These are phyloP conservation scores for Pelargonium cotyledonis DNA, from an alignment of 441 rosid species.

Conservation along the genomic window DNA sequence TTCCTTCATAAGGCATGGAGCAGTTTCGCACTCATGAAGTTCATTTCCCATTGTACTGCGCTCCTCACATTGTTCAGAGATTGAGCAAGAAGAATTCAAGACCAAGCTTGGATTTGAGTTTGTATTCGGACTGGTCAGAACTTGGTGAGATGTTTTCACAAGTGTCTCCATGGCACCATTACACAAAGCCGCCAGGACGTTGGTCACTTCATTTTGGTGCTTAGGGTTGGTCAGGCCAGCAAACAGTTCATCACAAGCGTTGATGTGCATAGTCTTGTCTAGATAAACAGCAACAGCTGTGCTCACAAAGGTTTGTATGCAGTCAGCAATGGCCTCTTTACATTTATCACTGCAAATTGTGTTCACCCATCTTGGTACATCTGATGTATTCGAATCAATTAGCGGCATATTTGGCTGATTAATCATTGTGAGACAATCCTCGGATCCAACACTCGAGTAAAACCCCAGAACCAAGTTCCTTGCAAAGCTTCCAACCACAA, in stretches of 20 bases:
- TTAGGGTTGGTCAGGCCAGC: conserved; percentile 68
- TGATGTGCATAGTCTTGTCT: conserved; percentile 59
- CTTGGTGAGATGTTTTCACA: conserved; percentile 56
- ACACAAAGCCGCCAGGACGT: conserved; percentile 45
- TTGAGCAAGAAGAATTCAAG: conserved; percentile 8
- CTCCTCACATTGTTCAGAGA: conserved; percentile 12
- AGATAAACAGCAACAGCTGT: conserved; percentile 73
- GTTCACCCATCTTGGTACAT: conserved; percentile 33
- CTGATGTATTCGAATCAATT: conserved; percentile 13
- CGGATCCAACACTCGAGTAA: conserved; percentile 14
- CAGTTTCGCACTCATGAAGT: not conserved
- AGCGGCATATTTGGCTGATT: not conserved
- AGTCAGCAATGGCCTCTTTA: conserved; percentile 54
- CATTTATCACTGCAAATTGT: conserved; percentile 39
- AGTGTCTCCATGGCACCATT: conserved; percentile 57
- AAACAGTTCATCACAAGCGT: conserved; percentile 59
- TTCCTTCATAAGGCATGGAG: conserved; percentile 1
- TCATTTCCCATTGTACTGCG: not conserved
- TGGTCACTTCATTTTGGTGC: conserved; percentile 42
- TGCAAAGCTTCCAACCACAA: conserved; percentile 74
- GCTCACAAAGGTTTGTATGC: conserved; percentile 64
- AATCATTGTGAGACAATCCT: not conserved
- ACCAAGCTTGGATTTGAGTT: conserved; percentile 7
- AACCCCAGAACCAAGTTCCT: conserved; percentile 54
- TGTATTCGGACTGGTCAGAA: conserved; percentile 23